Conservation (phyloP, 2,329 filamentous ascomycete species). For the Talaromyces pinophilus region DNA sequence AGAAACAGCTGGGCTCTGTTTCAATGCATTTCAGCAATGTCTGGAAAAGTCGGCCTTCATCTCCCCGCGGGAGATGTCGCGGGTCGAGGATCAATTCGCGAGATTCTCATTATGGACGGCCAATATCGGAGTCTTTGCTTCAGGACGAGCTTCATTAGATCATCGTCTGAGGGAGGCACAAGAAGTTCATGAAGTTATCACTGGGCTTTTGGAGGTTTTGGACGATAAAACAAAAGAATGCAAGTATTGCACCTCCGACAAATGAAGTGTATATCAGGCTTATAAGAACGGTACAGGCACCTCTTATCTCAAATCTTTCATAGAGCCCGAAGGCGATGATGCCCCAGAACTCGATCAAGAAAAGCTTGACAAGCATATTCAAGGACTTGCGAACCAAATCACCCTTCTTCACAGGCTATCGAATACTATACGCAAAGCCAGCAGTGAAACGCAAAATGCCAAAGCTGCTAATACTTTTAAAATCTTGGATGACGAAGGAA, state of each 20-base stretch:
- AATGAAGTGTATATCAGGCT: too few relatives aligned
- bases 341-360: background rate
- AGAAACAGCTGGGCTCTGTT: conserved; percentile 1
- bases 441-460: conserved; percentile 16
- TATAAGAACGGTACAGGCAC: background rate
- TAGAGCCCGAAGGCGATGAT: background rate
- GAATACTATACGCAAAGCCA: conserved; percentile 21
- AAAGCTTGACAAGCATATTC: conserved; percentile 1
- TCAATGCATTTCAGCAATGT: conserved; percentile 13
- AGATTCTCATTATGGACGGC: conserved; percentile 19
- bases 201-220: conserved; percentile 5
- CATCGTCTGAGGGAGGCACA: conserved; percentile 12
- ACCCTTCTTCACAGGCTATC: conserved; percentile 16
- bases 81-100: conserved; percentile 19
- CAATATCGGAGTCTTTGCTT: conserved; percentile 17
- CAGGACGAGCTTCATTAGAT: conserved; percentile 15
- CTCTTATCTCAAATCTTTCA: background rate
- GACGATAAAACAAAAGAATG: conserved; percentile 15
- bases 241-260: background rate
- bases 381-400: conserved; percentile 7
- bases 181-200: conserved; percentile 14
- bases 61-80: conserved; percentile 12
- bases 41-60: conserved; percentile 2
- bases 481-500: conserved; percentile 16
- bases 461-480: conserved; percentile 18